Percentiles rank a stretch among this genome's conserved stretches.
Evolutionary conservation across 2,329 filamentous ascomycete genomes (phyloP).

Genomic region (Chrysoporthe cubensis): DNA sequence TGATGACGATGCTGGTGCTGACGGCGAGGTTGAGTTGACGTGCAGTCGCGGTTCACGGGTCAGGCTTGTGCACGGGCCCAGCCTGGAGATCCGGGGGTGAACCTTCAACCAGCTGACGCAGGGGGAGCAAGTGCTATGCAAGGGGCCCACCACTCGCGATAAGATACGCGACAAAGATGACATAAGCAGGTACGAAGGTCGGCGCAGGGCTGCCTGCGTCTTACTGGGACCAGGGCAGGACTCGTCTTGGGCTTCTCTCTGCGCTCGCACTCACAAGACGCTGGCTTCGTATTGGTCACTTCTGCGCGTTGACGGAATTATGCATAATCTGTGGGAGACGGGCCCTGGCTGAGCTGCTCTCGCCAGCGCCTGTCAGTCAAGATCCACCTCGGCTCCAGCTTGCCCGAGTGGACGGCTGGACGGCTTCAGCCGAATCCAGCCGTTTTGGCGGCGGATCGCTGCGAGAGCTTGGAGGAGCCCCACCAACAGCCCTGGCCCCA

Average conservation of each 20-base stretch:
- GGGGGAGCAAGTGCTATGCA: background rate
- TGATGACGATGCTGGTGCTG: slow-evolving; percentile 5
- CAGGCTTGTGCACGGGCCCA: slow-evolving; percentile 8
- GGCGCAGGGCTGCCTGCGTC: background rate
- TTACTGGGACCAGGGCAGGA: background rate
- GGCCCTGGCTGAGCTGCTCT: background rate
- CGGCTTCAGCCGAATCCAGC: slow-evolving; percentile 11
- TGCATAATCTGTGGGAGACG: background rate
- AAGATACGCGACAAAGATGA: background rate
- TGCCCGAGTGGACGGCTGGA: slow-evolving; percentile 1
- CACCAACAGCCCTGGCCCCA: background rate
- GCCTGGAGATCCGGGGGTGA: background rate
- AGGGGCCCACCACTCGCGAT: background rate
- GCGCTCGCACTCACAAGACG: background rate
- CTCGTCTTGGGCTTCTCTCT: background rate
- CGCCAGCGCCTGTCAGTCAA: background rate
- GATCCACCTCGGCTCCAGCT: slow-evolving; percentile 10
- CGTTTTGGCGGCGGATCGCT: background rate
- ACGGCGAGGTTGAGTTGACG: background rate
- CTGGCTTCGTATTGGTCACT: background rate
- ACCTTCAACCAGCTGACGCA: background rate
- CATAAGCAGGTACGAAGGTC: background rate
- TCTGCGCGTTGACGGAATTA: background rate
- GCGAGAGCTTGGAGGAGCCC: background rate
- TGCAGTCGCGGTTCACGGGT: slow-evolving; percentile 8